Evolutionary conservation across 306 rosid genomes (phyloP), one percentile per base, ranked within the genome.

Genomic region (Crotalaria pallida): DNA sequence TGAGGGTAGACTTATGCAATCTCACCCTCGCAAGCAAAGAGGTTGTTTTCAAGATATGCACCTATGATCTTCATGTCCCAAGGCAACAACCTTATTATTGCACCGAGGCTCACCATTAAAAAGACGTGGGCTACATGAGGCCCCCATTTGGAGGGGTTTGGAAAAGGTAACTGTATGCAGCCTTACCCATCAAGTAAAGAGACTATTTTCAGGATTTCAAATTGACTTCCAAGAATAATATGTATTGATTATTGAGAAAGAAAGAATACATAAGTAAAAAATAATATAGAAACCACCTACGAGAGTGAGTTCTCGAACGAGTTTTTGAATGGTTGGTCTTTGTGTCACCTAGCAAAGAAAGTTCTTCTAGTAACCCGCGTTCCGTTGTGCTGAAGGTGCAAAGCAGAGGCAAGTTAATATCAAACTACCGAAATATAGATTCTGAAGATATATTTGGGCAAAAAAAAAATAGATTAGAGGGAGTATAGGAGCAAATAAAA

Each of bases 281-380:
- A 71, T 4, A 69, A 58, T 13, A 63, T 57, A 60, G 31, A 51
- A 67, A 65, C 68, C 74, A 80, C 89, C 59, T 82, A 94, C 97
- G 24, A 38, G 94, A 71, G 65, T 76, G 88, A 22, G 87, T 24
- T 70, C 65, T 82, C 61, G 86, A 84, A 34, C 80, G 88, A 58
- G 80, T 70, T 78, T 80, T 81, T 70, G 84, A 78, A n/a, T 86
- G 92, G 64, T 77, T 80, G 72, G 83, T 64, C 27, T 79, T 58
- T n/a, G 73, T 57, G 83, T 81, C 77, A 58, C 77, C 87, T 67
- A 91, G 83, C 49, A 76, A 76, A 75, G 91, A 82, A 67, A 94
- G 91, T 72, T 90, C 89, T 86, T 91, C 89, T 29, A 94, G 99
- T 81, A 94, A 77, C 71, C 83, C 96, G 18, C 92, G 88, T 79